phyloP scores from a whole-genome alignment of 2,329 filamentous ascomycete genomes.

The Penicillium sclerotigenum region DNA sequence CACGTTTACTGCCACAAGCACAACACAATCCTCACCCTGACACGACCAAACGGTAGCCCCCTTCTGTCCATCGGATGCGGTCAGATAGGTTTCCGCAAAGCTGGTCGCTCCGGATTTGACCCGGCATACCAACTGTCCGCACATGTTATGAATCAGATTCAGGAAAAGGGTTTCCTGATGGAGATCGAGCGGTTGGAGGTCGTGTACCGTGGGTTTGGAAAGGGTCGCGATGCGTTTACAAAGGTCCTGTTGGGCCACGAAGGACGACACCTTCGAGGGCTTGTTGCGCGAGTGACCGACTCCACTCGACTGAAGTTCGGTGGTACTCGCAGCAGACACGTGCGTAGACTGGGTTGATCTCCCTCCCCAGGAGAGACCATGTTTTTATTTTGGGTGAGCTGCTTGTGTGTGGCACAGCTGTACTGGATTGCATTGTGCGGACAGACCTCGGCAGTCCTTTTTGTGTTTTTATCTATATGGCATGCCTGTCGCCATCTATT shows the following conservation, averaged over 20 bases:
- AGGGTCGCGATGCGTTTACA: conserved; percentile 79
- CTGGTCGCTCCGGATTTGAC: conserved; percentile 77
- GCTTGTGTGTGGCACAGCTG: background rate
- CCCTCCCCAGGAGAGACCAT: background rate
- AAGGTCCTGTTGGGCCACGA: conserved; percentile 88
- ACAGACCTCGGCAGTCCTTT: background rate
- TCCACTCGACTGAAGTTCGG: conserved; percentile 91
- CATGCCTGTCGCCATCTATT: conserved; percentile 14
- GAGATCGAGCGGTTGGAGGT: conserved; percentile 77
- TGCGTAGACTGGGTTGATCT: conserved; percentile 69
- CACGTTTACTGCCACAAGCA: conserved; percentile 86
- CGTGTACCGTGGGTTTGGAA: conserved; percentile 78
- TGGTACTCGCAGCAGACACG: conserved; percentile 80
- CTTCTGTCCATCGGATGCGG: conserved; percentile 78
- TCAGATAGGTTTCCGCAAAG: conserved; percentile 88
- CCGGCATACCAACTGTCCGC: conserved; percentile 85
- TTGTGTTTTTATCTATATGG: conserved; percentile 5
- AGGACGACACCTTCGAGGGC: conserved; percentile 68
- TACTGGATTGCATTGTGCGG: conserved; percentile 1
- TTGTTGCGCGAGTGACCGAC: conserved; percentile 79
- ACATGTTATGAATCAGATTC: conserved; percentile 78
- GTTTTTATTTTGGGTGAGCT: background rate
- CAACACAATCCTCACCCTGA: conserved; percentile 92
- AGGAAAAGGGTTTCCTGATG: conserved; percentile 73
- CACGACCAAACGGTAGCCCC: conserved; percentile 73